Percentiles rank a stretch among this genome's conserved stretches.
Evolutionary conservation across 129 eudicot species (phyloP).

Genomic region (Chrysanthemum seticuspe): DNA sequence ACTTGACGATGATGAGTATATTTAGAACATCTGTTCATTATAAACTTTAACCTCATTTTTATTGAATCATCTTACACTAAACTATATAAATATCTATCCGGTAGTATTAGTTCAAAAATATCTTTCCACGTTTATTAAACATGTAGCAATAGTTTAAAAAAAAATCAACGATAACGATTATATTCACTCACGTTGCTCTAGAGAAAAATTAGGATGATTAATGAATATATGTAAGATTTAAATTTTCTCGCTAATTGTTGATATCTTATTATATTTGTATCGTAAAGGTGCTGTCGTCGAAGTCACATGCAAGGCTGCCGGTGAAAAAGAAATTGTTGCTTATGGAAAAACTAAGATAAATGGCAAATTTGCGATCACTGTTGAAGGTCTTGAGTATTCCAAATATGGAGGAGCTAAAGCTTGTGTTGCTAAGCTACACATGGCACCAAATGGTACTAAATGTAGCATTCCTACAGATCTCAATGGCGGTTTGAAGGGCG

Average conservation of each 20-base stretch:
- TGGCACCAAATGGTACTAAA: slow-evolving; percentile 50
- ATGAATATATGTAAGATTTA: background rate
- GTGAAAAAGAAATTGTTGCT: slow-evolving; percentile 38
- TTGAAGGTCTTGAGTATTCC: slow-evolving; percentile 54
- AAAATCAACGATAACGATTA: too few species aligned
- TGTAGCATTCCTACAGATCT: slow-evolving; percentile 54
- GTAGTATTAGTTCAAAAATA: too few species aligned
- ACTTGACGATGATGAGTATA: too few species aligned
- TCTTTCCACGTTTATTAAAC: too few species aligned
- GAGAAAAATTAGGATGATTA: too few species aligned
- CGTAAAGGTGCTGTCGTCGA: slow-evolving; percentile 52
- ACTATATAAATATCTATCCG: too few species aligned
- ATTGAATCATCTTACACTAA: too few species aligned
- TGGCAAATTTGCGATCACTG: slow-evolving; percentile 53
- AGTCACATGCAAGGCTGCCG: slow-evolving; percentile 52
- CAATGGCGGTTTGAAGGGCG: slow-evolving; percentile 59
- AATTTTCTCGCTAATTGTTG: slow-evolving; percentile 3
- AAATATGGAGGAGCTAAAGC: slow-evolving; percentile 68
- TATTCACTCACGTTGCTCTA: too few species aligned
- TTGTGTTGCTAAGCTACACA: slow-evolving; percentile 60
- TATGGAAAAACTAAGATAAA: slow-evolving; percentile 60
- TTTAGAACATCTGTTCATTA: too few species aligned
- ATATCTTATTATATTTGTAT: slow-evolving; percentile 2
- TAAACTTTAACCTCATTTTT: too few species aligned
- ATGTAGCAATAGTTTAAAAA: too few species aligned